These are phyloP conservation scores for Brassica napus DNA, from an alignment of 345 rosid genomes.

Conservation along the genomic window DNA sequence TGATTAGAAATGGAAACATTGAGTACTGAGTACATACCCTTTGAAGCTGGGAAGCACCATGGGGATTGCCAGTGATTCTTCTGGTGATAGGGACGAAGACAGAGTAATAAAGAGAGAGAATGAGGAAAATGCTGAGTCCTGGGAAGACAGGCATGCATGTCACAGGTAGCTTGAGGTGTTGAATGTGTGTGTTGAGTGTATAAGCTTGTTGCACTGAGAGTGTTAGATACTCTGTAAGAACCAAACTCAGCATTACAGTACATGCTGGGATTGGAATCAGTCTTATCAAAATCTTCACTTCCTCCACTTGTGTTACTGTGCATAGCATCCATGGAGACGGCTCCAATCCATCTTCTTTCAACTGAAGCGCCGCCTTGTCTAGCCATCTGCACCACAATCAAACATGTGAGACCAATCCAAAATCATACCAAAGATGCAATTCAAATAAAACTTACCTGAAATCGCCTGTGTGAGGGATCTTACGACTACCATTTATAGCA, in stretches of 20 bases:
- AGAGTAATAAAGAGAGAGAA: slow-evolving; percentile 70
- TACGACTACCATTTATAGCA: slow-evolving; percentile 77
- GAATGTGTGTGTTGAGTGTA: slow-evolving; percentile 71
- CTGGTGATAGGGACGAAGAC: slow-evolving; percentile 70
- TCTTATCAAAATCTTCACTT: slow-evolving; percentile 77
- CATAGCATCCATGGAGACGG: slow-evolving; percentile 89
- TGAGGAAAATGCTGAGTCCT: slow-evolving; percentile 77
- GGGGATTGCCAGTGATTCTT: slow-evolving; percentile 82
- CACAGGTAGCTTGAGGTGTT: slow-evolving; percentile 73
- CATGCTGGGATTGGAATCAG: slow-evolving; percentile 79
- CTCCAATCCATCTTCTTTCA: slow-evolving; percentile 69
- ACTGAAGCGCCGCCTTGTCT: slow-evolving; percentile 85
- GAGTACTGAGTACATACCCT: slow-evolving; percentile 42
- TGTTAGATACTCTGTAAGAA: slow-evolving; percentile 78
- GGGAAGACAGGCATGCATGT: slow-evolving; percentile 97
- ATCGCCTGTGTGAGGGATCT: slow-evolving; percentile 66
- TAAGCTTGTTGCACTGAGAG: slow-evolving; percentile 91
- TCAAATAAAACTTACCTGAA: slow-evolving; percentile 51
- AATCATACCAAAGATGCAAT: not conserved
- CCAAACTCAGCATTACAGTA: slow-evolving; percentile 62
- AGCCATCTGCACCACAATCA: slow-evolving; percentile 52
- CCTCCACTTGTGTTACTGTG: slow-evolving; percentile 92
- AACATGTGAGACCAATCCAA: not conserved
- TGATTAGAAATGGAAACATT: not conserved
- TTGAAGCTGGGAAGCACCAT: slow-evolving; percentile 94